A percentile compares a stretch with the other conserved stretches of the same genome.
These are phyloP conservation scores for Microascus cirrosus DNA, from an alignment of 2,329 filamentous ascomycete species.

Conservation along the genomic window DNA sequence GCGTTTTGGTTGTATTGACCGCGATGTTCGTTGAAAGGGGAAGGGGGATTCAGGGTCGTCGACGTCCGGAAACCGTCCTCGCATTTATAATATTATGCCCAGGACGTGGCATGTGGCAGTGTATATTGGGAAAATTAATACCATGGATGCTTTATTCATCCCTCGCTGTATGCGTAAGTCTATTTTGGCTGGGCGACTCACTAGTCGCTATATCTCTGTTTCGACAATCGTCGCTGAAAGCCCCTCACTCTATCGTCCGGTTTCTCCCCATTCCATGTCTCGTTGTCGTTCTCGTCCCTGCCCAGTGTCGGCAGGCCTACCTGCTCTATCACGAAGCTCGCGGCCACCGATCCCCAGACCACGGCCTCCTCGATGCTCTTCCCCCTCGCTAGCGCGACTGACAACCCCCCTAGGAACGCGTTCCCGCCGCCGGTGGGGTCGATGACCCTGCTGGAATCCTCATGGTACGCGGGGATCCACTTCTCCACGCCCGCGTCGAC, in stretches of 20 bases:
- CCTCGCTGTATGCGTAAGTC: not conserved
- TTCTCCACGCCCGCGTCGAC: conserved; percentile 53
- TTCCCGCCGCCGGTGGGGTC: conserved; percentile 95
- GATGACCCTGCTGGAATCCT: conserved; percentile 45
- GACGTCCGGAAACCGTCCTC: not conserved
- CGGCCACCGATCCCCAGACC: conserved; percentile 68
- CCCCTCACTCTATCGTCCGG: conserved; percentile 41
- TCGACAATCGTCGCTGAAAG: conserved; percentile 19
- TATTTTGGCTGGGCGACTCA: not conserved
- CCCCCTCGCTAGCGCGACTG: conserved; percentile 48
- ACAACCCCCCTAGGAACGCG: conserved; percentile 61
- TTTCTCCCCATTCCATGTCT: conserved; percentile 50
- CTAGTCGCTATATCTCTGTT: not conserved
- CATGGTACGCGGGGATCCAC: conserved; percentile 74
- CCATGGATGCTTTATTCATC: not conserved
- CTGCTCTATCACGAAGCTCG: conserved; percentile 91
- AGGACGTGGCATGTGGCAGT: not conserved
- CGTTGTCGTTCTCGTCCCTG: conserved; percentile 28
- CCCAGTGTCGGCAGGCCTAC: conserved; percentile 63
- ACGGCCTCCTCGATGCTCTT: conserved; percentile 57
- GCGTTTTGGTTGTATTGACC: not conserved
- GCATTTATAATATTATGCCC: not conserved
- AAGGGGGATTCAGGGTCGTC: not conserved
- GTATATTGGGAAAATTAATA: not conserved
- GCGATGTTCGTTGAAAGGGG: not conserved